phyloP scores from a whole-genome alignment of 2,329 filamentous ascomycete species.

The Trichoderma lentiforme region DNA sequence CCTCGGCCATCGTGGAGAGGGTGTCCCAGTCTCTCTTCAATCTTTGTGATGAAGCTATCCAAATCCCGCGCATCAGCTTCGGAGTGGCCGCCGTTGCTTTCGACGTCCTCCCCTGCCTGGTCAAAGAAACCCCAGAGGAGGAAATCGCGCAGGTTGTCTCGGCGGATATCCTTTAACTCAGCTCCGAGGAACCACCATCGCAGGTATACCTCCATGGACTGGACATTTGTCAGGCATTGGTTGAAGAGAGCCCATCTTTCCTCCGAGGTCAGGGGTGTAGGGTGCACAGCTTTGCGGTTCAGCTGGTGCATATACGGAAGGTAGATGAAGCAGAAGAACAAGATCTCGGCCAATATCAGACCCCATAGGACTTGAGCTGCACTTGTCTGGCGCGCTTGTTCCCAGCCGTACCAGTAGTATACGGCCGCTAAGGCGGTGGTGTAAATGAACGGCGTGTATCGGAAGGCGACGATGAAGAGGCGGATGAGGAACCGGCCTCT shows the following conservation, averaged over 20 bases:
- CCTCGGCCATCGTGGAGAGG: slow-evolving; percentile 54
- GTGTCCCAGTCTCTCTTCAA: slow-evolving; percentile 52
- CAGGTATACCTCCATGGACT: slow-evolving; percentile 55
- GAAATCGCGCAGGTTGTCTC: slow-evolving; percentile 68
- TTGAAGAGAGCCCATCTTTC: slow-evolving; percentile 55
- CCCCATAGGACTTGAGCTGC: slow-evolving; percentile 24
- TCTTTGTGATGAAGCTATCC: slow-evolving; percentile 46
- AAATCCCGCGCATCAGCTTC: slow-evolving; percentile 32
- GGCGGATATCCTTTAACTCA: slow-evolving; percentile 51
- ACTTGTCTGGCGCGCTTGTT: slow-evolving; percentile 15
- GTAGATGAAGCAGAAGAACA: slow-evolving; percentile 44
- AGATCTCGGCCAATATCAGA: slow-evolving; percentile 38
- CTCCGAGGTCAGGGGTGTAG: slow-evolving; percentile 39
- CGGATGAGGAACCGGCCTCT: slow-evolving; percentile 45
- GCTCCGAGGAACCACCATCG: slow-evolving; percentile 65
- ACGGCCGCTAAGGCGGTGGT: slow-evolving; percentile 30
- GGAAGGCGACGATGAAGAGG: slow-evolving; percentile 41
- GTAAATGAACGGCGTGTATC: slow-evolving; percentile 43
- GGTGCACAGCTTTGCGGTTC: slow-evolving; percentile 38
- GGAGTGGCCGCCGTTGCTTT: not conserved
- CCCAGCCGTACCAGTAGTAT: slow-evolving; percentile 22
- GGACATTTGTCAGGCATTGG: slow-evolving; percentile 52
- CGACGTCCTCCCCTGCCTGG: slow-evolving; percentile 32
- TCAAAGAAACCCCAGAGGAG: slow-evolving; percentile 67
- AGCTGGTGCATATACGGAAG: slow-evolving; percentile 41